Percentiles rank a stretch among this genome's conserved stretches.
Evolutionary conservation across 139 green algal species (phyloP).

Genomic region (Spirogloea muscicola): DNA sequence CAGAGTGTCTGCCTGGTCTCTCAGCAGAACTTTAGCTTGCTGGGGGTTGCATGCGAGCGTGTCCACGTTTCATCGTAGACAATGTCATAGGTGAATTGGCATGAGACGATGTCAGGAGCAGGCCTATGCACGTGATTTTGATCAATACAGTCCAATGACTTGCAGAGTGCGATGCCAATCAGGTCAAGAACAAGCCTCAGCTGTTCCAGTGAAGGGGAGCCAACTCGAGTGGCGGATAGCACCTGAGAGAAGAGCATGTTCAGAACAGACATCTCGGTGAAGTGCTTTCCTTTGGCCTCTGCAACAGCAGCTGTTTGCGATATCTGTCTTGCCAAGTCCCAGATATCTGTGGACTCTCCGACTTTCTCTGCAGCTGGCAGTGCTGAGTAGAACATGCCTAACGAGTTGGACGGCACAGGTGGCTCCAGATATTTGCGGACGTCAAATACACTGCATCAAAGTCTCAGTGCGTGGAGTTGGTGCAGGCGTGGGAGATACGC

Average conservation of each 20-base stretch:
- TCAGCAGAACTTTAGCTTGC: neutral
- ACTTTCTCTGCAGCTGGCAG: conserved; percentile 2
- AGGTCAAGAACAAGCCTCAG: no score
- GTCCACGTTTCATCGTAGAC: no score
- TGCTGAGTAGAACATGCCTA: conserved; percentile 8
- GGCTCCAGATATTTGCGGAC: conserved; percentile 1
- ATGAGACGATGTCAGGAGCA: no score
- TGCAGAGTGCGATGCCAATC: no score
- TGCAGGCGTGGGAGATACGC: neutral
- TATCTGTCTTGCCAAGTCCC: conserved; percentile 13
- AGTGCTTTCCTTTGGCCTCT: conserved; percentile 12
- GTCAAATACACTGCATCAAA: neutral
- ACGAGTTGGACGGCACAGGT: neutral
- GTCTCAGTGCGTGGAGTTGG: neutral
- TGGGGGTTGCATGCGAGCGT: neutral
- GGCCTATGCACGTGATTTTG: no score
- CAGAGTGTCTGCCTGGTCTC: neutral
- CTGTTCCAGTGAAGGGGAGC: no score
- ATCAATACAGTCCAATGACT: no score
- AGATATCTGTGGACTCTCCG: neutral
- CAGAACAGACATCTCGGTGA: conserved; percentile 23
- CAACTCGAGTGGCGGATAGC: neutral
- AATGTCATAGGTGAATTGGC: no score
- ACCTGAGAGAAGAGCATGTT: conserved; percentile 21
- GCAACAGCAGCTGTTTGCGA: neutral